Evolutionary conservation across 805 yeast genomes (phyloP), one percentile per base, ranked within the genome.

Genomic region (Yarrowia bubula): DNA sequence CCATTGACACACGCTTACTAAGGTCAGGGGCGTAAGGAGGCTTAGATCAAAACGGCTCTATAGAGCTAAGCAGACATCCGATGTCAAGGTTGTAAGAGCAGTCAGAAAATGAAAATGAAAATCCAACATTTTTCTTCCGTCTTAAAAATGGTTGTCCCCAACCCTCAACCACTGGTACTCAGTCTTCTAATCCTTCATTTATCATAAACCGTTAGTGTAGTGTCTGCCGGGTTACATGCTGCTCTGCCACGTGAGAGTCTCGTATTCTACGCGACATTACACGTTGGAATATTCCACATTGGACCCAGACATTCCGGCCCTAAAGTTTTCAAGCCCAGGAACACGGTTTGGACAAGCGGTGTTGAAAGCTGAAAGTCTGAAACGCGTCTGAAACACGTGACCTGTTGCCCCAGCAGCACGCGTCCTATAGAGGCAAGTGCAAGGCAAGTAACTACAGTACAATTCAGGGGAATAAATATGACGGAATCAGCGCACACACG

Each of bases 381-480:
- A 15, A 47, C 53, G 53, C 53, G 53, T 47, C 39, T 5, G 17
- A 4, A 18, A 15, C 48, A 44, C 48, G 53, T 47, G 53, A 46
- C 53, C 8, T 33, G 53, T 35, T 47, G 32, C 39, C 53, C 53
- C 33, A 22, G 53, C 53, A 47, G 53, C 53, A 47, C 53, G 53
- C 53, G 53, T 22, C 28, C 28, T 22, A 22, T 3, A 5, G 28
- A 22, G 28, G 28, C 28, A 22, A 22, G 28, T 22, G 28, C 28
- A 22, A 22, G 4, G 28, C n/a, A n/a, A n/a, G 28, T 5, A 22
- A 22, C 28, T 22, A 5, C 28, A 5, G n/a, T n/a, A n/a, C n/a
- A 3, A 22, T 22, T 22, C 28, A 22, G 28, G 28, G 28, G 28
- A 22, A 22, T 22, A 22, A 35, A 35, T 35, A 35, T 8, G 10